Conservation (phyloP, 352 stramenopile species). For the Paralagenidium karlingii region DNA sequence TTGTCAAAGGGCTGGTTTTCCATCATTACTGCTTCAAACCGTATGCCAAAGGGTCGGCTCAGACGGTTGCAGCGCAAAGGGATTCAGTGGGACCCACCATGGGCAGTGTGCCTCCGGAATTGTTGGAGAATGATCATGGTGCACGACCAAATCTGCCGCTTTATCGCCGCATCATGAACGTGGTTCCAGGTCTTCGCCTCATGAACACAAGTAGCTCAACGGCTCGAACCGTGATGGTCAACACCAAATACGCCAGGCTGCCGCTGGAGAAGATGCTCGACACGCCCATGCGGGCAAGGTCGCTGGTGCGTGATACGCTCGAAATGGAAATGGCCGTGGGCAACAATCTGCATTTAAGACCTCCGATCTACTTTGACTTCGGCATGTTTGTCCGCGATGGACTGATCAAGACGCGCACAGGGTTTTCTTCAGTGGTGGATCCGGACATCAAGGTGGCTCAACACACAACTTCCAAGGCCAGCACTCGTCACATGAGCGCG, state of each 20-base stretch:
- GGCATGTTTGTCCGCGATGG: conserved; percentile 7
- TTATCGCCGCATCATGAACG: no score
- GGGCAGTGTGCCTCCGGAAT: no score
- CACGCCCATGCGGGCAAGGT: conserved; percentile 7
- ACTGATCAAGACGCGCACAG: conserved; percentile 2
- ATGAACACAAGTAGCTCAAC: neutral
- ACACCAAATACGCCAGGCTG: conserved; percentile 1
- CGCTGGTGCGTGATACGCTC: conserved; percentile 3
- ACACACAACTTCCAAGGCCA: no score
- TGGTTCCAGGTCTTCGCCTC: neutral
- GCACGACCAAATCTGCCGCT: no score
- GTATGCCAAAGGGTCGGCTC: no score
- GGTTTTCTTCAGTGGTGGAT: conserved; percentile 16
- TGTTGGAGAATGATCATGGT: no score
- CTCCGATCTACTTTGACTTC: conserved; percentile 9
- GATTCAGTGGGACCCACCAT: no score
- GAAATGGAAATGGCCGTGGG: conserved; percentile 6
- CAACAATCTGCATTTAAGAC: conserved; percentile 4
- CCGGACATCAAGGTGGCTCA: no score
- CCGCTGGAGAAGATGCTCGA: conserved; percentile 4
- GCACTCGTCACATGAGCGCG: no score
- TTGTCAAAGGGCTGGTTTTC: neutral
- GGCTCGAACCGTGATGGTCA: neutral
- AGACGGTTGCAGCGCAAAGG: no score
- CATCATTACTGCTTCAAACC: neutral